These are phyloP conservation scores for Cercophora newfieldiana DNA, from an alignment of 495 filamentous ascomycete species.

Conservation along the genomic window DNA sequence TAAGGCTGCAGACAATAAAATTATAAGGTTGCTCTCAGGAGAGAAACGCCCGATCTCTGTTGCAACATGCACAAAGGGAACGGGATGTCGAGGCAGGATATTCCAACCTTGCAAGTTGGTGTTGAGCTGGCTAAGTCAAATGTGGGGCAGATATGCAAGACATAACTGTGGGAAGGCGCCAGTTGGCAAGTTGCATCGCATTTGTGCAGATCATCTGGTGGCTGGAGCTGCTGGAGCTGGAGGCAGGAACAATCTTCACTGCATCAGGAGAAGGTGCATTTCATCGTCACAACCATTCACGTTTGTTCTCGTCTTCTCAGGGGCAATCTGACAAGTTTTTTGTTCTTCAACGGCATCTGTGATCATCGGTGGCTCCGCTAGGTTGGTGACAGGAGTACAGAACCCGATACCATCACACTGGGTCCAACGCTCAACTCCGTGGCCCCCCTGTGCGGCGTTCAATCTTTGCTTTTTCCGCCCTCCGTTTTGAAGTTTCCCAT, in stretches of 20 bases:
- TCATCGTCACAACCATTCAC: too few relatives aligned
- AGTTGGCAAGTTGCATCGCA: not conserved
- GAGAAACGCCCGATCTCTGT: too few relatives aligned
- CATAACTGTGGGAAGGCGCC: not conserved
- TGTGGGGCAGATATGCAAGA: conserved; percentile 6
- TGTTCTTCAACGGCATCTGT: too few relatives aligned
- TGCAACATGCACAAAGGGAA: too few relatives aligned
- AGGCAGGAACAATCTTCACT: too few relatives aligned
- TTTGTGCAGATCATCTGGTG: not conserved
- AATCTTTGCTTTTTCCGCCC: not conserved
- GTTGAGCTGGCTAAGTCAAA: not conserved
- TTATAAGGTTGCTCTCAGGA: too few relatives aligned
- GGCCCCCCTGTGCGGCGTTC: not conserved
- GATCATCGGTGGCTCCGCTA: too few relatives aligned
- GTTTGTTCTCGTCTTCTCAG: not conserved
- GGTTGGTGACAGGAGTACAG: not conserved
- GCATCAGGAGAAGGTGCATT: too few relatives aligned
- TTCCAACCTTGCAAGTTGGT: too few relatives aligned
- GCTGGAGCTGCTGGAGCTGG: not conserved
- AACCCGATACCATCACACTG: conserved; percentile 3
- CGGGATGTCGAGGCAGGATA: too few relatives aligned
- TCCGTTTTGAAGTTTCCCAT: not conserved
- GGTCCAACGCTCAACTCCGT: not conserved
- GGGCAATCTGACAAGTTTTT: too few relatives aligned
- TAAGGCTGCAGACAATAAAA: too few relatives aligned